Evolutionary conservation across 495 filamentous ascomycete genomes (phyloP), one percentile per base, ranked within the genome.

Genomic region (Hypoxylon trugodes): DNA sequence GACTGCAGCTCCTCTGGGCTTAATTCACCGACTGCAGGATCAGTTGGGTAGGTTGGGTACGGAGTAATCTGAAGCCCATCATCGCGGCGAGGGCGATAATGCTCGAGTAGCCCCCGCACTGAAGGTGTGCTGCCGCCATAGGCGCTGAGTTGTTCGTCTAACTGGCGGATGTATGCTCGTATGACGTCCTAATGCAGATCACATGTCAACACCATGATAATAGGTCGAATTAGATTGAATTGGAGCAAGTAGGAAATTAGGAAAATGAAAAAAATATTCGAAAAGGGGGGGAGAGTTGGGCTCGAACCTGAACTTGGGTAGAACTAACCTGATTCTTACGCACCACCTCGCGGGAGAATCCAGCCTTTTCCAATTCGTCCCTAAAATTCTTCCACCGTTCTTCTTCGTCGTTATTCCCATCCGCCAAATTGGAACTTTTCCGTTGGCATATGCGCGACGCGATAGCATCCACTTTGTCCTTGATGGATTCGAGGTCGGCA

Each of bases 81-180:
- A 2, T 61, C 49, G 3, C 25, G 28, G 46, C 59, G 45, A 15
- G 61, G 59, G 10, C 48, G 52, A 36, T 70, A 65, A 21, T 70
- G 64, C 25, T 73, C 71, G 6, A 80, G 68, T 24, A 79, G 65
- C 4, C 75, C 76, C 19, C 71, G 77, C 35, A 79, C 76, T 0
- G 76, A 76, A 22, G 77, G 77, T 6, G 78, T 72, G 33, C 59
- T 67, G 37, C 72, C 74, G 60, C 70, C 73, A 28, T 71, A 64
- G 7, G 60, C 47, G 7, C 53, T 68, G 37, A 69, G 59, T 58
- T 75, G 68, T 30, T 76, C 70, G 55, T 84, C 77, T 57, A 84
- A 72, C 68, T 84, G 76, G 16, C 81, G 77, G 45, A 85, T 84
- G 59, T 84, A 84, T 26, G 82, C 81, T 53, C 79, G 74, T 9